Evolutionary conservation across 2,329 filamentous ascomycete genomes (phyloP).

Genomic region (Erysiphe neolycopersici): DNA sequence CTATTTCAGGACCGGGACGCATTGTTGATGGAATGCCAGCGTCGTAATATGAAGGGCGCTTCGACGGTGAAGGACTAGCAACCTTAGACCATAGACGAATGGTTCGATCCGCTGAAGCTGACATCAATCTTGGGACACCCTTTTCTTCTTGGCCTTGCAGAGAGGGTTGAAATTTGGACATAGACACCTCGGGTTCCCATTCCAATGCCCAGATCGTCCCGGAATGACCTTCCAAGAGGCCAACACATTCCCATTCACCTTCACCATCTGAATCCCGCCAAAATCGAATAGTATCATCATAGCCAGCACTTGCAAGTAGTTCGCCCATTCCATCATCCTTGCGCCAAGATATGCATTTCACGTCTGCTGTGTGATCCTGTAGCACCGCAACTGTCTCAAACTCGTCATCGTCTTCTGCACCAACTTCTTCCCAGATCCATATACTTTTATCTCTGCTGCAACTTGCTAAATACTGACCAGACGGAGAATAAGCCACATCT

Average conservation of each 20-base stretch:
- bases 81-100: constrained; percentile 51
- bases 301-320: constrained; percentile 68
- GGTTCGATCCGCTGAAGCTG: constrained; percentile 62
- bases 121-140: constrained; percentile 30
- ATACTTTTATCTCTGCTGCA: constrained; percentile 82
- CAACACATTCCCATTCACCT: constrained; percentile 2
- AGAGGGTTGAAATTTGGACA: constrained; percentile 3
- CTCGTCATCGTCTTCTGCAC: constrained; percentile 58
- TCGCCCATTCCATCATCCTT: constrained; percentile 38
- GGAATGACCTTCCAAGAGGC: constrained; percentile 57
- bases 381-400: constrained; percentile 92
- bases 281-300: constrained; percentile 72
- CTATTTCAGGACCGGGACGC: constrained; percentile 40
- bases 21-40: constrained; percentile 72
- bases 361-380: constrained; percentile 82
- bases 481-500: constrained; percentile 45
- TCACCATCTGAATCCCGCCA: constrained; percentile 22
- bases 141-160: constrained; percentile 3
- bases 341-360: constrained; percentile 86
- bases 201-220: constrained; percentile 81
- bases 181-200: constrained; percentile 25
- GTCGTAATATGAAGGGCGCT: constrained; percentile 11
- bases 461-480: constrained; percentile 58
- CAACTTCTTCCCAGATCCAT: constrained; percentile 96
- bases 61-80: constrained; percentile 11